Evolutionary conservation across 2,329 filamentous ascomycete species (phyloP).

Genomic region (Penicillium thymicola): DNA sequence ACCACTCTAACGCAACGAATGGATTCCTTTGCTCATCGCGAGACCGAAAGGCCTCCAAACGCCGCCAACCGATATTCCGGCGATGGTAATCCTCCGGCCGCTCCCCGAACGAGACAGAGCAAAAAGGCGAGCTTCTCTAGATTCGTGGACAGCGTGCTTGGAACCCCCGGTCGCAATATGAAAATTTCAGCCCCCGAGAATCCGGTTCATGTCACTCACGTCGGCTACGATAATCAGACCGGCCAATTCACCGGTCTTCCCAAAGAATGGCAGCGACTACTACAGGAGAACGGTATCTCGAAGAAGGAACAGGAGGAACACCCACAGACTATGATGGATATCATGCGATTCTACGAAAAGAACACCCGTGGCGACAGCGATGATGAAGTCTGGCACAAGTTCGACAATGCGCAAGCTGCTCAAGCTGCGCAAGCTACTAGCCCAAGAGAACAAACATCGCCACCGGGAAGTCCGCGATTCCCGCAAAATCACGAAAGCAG

Average conservation of each 20-base stretch:
- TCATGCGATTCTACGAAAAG: conserved; percentile 96
- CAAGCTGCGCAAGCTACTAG: conserved; percentile 50
- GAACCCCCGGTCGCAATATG: conserved; percentile 76
- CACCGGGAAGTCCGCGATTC: conserved; percentile 80
- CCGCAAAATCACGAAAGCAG: conserved; percentile 86
- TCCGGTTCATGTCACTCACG: conserved; percentile 95
- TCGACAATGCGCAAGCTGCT: conserved; percentile 68
- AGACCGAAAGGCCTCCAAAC: conserved; percentile 50
- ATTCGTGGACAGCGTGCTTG: conserved; percentile 79
- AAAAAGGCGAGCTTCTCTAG: conserved; percentile 89
- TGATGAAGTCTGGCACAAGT: conserved; percentile 92
- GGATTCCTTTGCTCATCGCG: conserved; percentile 48
- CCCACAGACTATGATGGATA: conserved; percentile 91
- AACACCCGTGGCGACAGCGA: conserved; percentile 77
- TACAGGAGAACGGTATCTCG: conserved; percentile 93
- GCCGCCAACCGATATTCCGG: conserved; percentile 75
- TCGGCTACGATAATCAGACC: conserved; percentile 93
- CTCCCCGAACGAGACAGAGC: conserved; percentile 55
- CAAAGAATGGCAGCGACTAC: conserved; percentile 94
- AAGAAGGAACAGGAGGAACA: conserved; percentile 95
- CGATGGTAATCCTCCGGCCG: conserved; percentile 64
- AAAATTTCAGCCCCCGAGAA: conserved; percentile 98
- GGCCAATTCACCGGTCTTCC: conserved; percentile 95
- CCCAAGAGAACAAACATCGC: conserved; percentile 54
- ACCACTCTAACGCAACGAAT: conserved; percentile 51